Percentiles rank a stretch among this genome's conserved stretches.
Conservation (phyloP, 2,329 filamentous ascomycete species). For the Fusarium oxysporum region DNA sequence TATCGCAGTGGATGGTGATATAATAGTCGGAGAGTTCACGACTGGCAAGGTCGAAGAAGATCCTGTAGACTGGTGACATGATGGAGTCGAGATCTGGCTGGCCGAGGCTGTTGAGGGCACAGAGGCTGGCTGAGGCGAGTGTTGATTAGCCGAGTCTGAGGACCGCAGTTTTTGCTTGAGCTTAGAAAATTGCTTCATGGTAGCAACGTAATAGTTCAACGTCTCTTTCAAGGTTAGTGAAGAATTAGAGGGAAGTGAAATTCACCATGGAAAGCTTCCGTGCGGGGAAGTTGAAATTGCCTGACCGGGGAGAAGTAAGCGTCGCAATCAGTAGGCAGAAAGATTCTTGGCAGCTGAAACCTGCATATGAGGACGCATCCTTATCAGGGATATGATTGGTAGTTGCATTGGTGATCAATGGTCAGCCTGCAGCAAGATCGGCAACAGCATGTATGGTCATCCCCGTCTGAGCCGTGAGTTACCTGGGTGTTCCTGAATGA, state of each 20-base stretch:
- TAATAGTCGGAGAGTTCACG: accelerated
- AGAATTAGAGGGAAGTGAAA: accelerated
- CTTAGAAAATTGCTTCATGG: neutral
- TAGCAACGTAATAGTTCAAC: accelerated
- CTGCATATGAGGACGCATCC: neutral
- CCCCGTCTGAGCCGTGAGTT: too few species aligned
- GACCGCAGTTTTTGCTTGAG: neutral
- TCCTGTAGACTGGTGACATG: accelerated
- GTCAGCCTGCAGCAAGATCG: neutral
- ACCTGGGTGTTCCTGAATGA: too few species aligned
- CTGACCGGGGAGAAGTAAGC: neutral
- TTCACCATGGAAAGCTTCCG: accelerated
- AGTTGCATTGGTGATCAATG: accelerated
- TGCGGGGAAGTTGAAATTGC: neutral
- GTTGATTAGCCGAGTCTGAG: neutral
- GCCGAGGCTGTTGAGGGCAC: accelerated
- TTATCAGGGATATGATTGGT: neutral
- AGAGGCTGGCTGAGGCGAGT: accelerated
- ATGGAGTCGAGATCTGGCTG: neutral
- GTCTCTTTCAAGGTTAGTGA: accelerated
- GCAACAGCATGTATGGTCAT: accelerated
- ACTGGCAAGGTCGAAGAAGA: accelerated
- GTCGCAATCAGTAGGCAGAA: neutral
- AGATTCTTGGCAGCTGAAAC: neutral
- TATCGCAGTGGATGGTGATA: accelerated